Percentiles rank a stretch among this genome's conserved stretches.
Conservation (phyloP, 495 filamentous ascomycete genomes). For the Hypomontagnella monticulosa region DNA sequence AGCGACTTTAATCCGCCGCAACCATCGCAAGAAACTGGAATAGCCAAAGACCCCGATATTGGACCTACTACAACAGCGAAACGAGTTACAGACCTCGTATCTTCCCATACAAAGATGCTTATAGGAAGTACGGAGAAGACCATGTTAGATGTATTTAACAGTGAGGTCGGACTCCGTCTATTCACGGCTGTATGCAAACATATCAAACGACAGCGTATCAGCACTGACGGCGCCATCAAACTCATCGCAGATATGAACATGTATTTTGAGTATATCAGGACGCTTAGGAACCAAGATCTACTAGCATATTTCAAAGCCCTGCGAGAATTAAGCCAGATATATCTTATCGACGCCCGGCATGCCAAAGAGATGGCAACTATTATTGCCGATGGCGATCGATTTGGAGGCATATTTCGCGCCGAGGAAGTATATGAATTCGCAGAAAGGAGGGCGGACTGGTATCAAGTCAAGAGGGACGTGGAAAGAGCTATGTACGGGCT, state of each 20-base stretch:
- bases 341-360: conserved; percentile 85
- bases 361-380: conserved; percentile 95
- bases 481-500: conserved; percentile 98
- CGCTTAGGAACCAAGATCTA: conserved; percentile 82
- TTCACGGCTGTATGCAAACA: conserved; percentile 95
- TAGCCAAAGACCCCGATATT: conserved; percentile 67
- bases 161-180: conserved; percentile 92
- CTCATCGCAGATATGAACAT: conserved; percentile 97
- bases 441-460: conserved; percentile 94
- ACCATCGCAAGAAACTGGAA: conserved; percentile 27
- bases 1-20: conserved; percentile 86
- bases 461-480: conserved; percentile 81
- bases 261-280: conserved; percentile 85
- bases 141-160: conserved; percentile 97
- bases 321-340: conserved; percentile 93
- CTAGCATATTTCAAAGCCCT: conserved; percentile 91
- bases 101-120: conserved; percentile 89
- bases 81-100: conserved; percentile 83
- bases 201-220: conserved; percentile 93
- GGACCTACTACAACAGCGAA: conserved; percentile 81
- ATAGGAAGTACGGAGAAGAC: conserved; percentile 94
- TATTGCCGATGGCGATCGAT: conserved; percentile 90
- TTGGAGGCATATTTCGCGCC: conserved; percentile 88
- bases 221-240: conserved; percentile 87
- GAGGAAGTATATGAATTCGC: conserved; percentile 99